phyloP scores from a whole-genome alignment of 768 basidiomycete species.

The Boletus tylopilopsis region DNA sequence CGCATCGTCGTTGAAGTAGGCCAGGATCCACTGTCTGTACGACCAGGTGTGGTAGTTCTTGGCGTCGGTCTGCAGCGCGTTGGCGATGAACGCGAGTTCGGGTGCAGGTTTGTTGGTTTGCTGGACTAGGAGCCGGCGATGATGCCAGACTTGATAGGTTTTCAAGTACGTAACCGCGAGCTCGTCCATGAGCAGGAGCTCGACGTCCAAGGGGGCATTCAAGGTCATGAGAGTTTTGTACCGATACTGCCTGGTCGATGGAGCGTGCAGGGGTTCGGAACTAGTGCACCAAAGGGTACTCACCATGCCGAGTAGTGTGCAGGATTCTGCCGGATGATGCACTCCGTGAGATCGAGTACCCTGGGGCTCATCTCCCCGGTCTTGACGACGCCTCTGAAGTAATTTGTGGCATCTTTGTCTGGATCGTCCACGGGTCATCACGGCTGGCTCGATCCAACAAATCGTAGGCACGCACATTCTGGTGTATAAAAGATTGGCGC shows the following conservation, averaged over 20 bases:
- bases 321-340: slow-evolving; percentile 86
- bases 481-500: slow-evolving; percentile 89
- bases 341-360: slow-evolving; percentile 84
- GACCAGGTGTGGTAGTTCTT: slow-evolving; percentile 99
- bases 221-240: slow-evolving; percentile 79
- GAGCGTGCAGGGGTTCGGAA: background rate
- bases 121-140: slow-evolving; percentile 72
- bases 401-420: slow-evolving; percentile 94
- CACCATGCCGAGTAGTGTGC: slow-evolving; percentile 98
- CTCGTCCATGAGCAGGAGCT: slow-evolving; percentile 84
- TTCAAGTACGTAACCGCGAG: slow-evolving; percentile 83
- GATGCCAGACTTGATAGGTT: slow-evolving; percentile 98
- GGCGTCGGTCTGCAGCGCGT: slow-evolving; percentile 66
- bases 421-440: slow-evolving; percentile 7
- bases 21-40: slow-evolving; percentile 92
- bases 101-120: slow-evolving; percentile 47
- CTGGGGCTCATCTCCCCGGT: slow-evolving; percentile 74
- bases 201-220: slow-evolving; percentile 63
- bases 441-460: slow-evolving; percentile 1
- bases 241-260: slow-evolving; percentile 79
- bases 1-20: slow-evolving; percentile 71
- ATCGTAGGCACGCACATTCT: slow-evolving; percentile 62
- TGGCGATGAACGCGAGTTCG: slow-evolving; percentile 80
- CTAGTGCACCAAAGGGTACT: slow-evolving; percentile 17
- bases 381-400: slow-evolving; percentile 83